Base-by-base conservation (phyloP, 129 eudicot genomes). In the Centaurea solstitialis region DNA sequence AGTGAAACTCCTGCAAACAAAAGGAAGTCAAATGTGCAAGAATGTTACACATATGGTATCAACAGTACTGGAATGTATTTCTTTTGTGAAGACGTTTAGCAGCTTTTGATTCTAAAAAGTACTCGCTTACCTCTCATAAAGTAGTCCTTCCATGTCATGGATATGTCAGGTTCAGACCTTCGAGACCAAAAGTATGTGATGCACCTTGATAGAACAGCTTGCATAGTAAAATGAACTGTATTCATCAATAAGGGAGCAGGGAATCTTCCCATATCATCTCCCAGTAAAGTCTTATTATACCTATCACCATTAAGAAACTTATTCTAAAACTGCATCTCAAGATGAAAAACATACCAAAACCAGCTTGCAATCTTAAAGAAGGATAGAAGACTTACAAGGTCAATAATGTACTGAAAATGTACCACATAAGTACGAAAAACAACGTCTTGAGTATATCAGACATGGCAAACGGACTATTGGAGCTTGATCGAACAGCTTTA, bases 161-260 rank as follows among this genome's bases (percentile, higher is more conserved):
- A 71, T 23, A 83, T 88, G 74, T 83, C 62, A n/a, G 97, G 83
- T 37, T 82, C 86, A 76, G 91, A 90, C 69, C 85, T 86, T 22
- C 89, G 76, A 33, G 93, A 91, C 97, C 99, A 94, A 82, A 84
- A 86, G 94, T 92, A 92, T 2, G 90, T 92, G 74, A 94, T 95
- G 73, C 85, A 93, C 81, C 79, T 95, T 28, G 99, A 91, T 80
- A 95, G 81, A 78, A 89, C 76, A 70, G 99, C 99, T 92, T 95
- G 99, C 99, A 95, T 95, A 40, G 89, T 65, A 76, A 95, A 95
- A 83, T 95, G 99, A 70, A 95, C 81, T 3, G 99, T 92, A 64
- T 95, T 95, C 99, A 95, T 95, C 89, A 95, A 73, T 40, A 95
- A 83, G 22, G 99, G 99, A 79, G 99, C 99, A 57, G 99, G 99